Conservation (phyloP, 164 flowering plant genomes). For the Dillenia suffruticosa region DNA sequence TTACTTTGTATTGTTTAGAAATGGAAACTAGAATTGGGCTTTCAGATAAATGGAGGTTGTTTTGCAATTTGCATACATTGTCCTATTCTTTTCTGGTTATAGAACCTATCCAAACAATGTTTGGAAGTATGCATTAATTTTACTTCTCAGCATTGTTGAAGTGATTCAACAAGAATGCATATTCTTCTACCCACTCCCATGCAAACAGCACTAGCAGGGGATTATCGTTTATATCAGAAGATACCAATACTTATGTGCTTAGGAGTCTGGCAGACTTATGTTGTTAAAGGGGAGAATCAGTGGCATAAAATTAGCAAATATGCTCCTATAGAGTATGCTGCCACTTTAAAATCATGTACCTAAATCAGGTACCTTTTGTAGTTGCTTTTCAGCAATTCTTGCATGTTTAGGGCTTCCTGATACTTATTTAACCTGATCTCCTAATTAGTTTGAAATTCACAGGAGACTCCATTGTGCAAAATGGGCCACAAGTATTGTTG, state of each 20-base stretch:
- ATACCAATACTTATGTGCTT: slow-evolving; percentile 15
- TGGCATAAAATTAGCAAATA: slow-evolving; percentile 87
- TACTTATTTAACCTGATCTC: background rate
- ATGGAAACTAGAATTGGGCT: too few relatives aligned
- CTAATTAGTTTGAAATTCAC: slow-evolving; percentile 17
- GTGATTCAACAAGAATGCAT: too few relatives aligned
- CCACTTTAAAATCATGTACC: slow-evolving; percentile 76
- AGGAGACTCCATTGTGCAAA: slow-evolving; percentile 94
- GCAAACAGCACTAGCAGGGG: background rate
- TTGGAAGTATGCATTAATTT: too few relatives aligned
- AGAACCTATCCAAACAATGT: too few relatives aligned
- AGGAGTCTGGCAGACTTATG: slow-evolving; percentile 94
- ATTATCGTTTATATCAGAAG: slow-evolving; percentile 7
- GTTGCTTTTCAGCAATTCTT: slow-evolving; percentile 1
- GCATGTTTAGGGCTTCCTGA: background rate
- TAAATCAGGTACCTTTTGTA: slow-evolving; percentile 49
- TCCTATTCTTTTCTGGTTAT: too few relatives aligned
- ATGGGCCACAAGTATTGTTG: slow-evolving; percentile 98
- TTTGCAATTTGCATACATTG: too few relatives aligned
- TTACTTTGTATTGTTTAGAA: too few relatives aligned
- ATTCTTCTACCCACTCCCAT: background rate
- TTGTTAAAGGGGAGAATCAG: slow-evolving; percentile 71
- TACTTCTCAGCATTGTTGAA: too few relatives aligned
- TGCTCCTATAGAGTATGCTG: slow-evolving; percentile 81
- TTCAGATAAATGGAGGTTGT: too few relatives aligned